Evolutionary conservation across 2,329 filamentous ascomycete species (phyloP).

Genomic region (Paracamarosporium sp.): DNA sequence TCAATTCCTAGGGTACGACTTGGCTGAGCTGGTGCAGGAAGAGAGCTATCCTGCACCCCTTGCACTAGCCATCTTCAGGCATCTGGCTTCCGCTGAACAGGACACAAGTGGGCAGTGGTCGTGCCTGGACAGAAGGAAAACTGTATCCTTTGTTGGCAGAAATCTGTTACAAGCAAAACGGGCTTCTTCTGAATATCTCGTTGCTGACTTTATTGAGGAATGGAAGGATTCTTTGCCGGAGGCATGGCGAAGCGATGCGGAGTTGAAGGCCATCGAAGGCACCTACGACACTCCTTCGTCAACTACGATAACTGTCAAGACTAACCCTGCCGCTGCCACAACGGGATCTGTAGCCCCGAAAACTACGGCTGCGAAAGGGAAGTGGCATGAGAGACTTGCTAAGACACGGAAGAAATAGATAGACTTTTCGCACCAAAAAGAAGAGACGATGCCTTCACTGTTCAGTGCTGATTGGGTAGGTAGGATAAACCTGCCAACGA

Average conservation of each 20-base stretch:
- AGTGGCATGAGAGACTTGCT: slow-evolving; percentile 50
- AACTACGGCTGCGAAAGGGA: slow-evolving; percentile 33
- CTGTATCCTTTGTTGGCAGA: slow-evolving; percentile 39
- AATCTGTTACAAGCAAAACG: slow-evolving; percentile 38
- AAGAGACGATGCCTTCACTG: background rate
- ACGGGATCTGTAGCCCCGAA: slow-evolving; percentile 6
- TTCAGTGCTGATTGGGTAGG: too few species aligned
- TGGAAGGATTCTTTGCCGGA: slow-evolving; percentile 49
- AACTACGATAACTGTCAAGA: slow-evolving; percentile 39
- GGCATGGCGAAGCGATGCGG: slow-evolving; percentile 42
- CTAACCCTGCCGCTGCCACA: slow-evolving; percentile 9
- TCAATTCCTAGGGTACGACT: slow-evolving; percentile 43
- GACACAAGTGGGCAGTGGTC: slow-evolving; percentile 38
- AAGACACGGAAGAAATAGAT: slow-evolving; percentile 35
- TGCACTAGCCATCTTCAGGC: slow-evolving; percentile 45
- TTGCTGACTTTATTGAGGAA: slow-evolving; percentile 43
- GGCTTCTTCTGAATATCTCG: slow-evolving; percentile 30
- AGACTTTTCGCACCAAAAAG: background rate
- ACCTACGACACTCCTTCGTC: slow-evolving; percentile 40
- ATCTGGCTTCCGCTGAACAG: slow-evolving; percentile 37
- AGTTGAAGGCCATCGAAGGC: slow-evolving; percentile 39
- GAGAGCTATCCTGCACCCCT: slow-evolving; percentile 49
- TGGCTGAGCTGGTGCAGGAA: slow-evolving; percentile 40
- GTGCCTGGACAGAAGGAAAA: slow-evolving; percentile 40
- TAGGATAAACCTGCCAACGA: too few species aligned